Evolutionary conservation across 345 rosid species (phyloP).

Genomic region (Microcos paniculata): DNA sequence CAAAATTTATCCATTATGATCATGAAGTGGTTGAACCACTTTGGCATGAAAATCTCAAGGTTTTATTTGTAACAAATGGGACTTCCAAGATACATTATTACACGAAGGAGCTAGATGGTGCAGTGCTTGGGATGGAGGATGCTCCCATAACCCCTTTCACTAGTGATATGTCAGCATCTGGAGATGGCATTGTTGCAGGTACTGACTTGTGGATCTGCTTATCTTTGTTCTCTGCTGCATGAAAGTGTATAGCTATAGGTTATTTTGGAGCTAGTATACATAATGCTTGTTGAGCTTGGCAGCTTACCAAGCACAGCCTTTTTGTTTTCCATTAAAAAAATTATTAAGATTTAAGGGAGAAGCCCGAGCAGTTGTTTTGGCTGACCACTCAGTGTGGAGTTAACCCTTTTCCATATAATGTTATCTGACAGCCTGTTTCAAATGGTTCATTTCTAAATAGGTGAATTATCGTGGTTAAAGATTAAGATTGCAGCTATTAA

Average conservation of each 20-base stretch:
- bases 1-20: constrained; percentile 72
- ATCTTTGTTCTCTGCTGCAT: not conserved
- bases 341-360: not conserved
- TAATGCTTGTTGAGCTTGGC: not conserved
- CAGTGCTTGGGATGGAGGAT: constrained; percentile 80
- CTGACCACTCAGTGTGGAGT: not conserved
- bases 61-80: constrained; percentile 85
- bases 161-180: constrained; percentile 83
- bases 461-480: not conserved
- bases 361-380: not conserved
- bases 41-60: constrained; percentile 81
- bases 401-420: not conserved
- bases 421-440: not conserved
- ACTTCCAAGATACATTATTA: constrained; percentile 90
- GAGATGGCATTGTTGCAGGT: constrained; percentile 97
- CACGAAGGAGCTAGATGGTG: constrained; percentile 74
- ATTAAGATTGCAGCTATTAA: not conserved
- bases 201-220: constrained; percentile 9
- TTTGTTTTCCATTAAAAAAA: not conserved
- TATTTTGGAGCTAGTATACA: not conserved
- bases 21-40: constrained; percentile 63
- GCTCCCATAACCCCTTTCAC: constrained; percentile 78
- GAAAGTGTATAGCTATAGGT: not conserved
- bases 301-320: not conserved
- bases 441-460: not conserved